These are phyloP conservation scores for Sarcomyxa edulis DNA, from an alignment of 768 basidiomycete genomes.

Conservation along the genomic window DNA sequence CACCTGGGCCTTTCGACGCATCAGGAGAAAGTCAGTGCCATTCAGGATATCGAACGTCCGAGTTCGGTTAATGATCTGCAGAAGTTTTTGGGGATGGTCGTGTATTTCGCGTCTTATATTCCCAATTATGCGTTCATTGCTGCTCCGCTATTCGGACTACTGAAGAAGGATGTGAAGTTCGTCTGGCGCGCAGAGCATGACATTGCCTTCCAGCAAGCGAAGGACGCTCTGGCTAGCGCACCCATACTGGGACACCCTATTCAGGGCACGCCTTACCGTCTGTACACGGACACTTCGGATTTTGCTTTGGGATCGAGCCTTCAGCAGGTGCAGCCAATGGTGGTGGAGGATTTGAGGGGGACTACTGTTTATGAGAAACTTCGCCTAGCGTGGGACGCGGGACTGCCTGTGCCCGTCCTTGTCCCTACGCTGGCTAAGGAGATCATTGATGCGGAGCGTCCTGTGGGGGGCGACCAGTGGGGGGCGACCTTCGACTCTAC, in stretches of 20 bases:
- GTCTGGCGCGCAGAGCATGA: constrained; percentile 10
- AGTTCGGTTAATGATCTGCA: constrained; percentile 19
- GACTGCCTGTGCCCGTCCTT: constrained; percentile 16
- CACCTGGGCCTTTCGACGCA: constrained; percentile 29
- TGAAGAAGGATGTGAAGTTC: constrained; percentile 21
- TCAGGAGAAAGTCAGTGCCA: constrained; percentile 29
- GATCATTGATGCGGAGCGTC: constrained; percentile 11
- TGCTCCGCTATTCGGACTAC: constrained; percentile 25
- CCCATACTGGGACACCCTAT: constrained; percentile 26
- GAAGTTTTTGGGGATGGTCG: constrained; percentile 30
- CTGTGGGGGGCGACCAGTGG: constrained; percentile 14
- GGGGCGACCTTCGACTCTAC: constrained; percentile 15
- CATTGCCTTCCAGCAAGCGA: background rate
- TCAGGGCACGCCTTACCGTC: too few relatives aligned
- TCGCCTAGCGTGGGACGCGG: constrained; percentile 11
- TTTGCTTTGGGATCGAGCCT: constrained; percentile 19
- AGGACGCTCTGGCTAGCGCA: too few relatives aligned
- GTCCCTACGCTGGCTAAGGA: constrained; percentile 15
- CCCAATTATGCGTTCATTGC: constrained; percentile 28
- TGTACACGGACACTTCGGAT: too few relatives aligned
- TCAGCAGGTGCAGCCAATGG: constrained; percentile 26
- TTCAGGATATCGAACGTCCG: constrained; percentile 21
- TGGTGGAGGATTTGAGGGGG: constrained; percentile 19
- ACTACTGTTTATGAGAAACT: constrained; percentile 20
- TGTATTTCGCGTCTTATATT: constrained; percentile 30